Evolutionary conservation across 148 eudicot species (phyloP), one percentile per base, ranked within the genome.

Genomic region (Drosera capensis): DNA sequence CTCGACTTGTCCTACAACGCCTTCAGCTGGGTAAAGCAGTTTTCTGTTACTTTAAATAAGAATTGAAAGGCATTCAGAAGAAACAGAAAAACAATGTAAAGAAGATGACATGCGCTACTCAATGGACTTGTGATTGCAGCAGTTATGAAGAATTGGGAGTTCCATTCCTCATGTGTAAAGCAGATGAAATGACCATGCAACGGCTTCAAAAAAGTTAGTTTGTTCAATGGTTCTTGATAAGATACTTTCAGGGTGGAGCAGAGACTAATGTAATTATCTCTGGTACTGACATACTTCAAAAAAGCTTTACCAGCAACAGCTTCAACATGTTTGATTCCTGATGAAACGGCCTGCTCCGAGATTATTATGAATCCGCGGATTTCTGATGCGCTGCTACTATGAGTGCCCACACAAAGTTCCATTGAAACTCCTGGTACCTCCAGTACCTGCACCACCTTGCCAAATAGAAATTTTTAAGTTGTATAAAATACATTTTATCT

Each of bases 271-370:
- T 78, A 81, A 58, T 63, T 78, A 56, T 92, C 99, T 59, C 99
- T 67, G 46, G 78, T 41, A 54, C 48, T 61, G 57, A 85, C 68
- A 50, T 85, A 85, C 49, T 92, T 86, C 12, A 92, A 60, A 55
- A 85, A 92, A 53, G 95, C 99, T 16, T 92, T 95, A 39, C 99
- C 99, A 42, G 99, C 99, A 40, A 92, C 95, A 48, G 99, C 99
- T 79, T 92, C 99, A 57, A 92, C 81, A 45, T 95, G 99, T 42
- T 95, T 74, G 23, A 76, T 61, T 22, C 99, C 99, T n/a, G 99
- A 92, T 47, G 95, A 87, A 43, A 92, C 69, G 13, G 94, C 99
- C 65, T 85, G 99, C 57, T 81, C 99, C 3, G 99, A 92, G 45
- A 85, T 85, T 55, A 85, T 73, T 52, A 68, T 85, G 72, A 90